phyloP scores from a whole-genome alignment of 192 early-diverging fungal genomes.

The Podila epicladia region DNA sequence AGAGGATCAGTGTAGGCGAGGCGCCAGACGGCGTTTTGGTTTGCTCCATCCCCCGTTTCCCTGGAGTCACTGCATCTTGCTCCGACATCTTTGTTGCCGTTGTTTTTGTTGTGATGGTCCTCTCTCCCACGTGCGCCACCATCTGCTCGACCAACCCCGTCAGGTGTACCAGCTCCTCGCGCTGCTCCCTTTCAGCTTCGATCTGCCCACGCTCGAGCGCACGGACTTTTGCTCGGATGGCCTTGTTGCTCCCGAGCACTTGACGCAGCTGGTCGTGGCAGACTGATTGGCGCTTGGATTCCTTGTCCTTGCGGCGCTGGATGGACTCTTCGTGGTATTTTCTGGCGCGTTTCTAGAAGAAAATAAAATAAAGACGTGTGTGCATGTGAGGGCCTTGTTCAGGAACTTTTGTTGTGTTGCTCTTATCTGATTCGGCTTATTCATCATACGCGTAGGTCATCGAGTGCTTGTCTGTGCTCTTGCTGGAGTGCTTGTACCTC shows the following conservation, averaged over 20 bases:
- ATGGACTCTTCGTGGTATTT: neutral
- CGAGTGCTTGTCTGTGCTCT: too few relatives aligned
- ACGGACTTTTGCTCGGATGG: neutral
- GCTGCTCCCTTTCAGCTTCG: neutral
- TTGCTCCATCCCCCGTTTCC: too few relatives aligned
- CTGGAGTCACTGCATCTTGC: too few relatives aligned
- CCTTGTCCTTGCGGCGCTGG: constrained; percentile 1
- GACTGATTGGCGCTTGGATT: constrained; percentile 4
- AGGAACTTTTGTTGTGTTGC: too few relatives aligned
- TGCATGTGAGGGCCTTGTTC: too few relatives aligned
- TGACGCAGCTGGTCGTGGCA: neutral
- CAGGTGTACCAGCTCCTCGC: neutral
- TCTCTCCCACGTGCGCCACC: too few relatives aligned
- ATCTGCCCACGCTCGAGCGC: constrained; percentile 1
- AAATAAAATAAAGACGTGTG: neutral
- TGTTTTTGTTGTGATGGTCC: too few relatives aligned
- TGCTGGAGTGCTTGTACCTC: too few relatives aligned
- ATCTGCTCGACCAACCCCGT: neutral
- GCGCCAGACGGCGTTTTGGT: neutral
- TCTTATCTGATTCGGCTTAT: too few relatives aligned
- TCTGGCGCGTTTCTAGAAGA: constrained; percentile 6
- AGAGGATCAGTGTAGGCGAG: neutral
- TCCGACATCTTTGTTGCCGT: too few relatives aligned
- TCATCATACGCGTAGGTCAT: too few relatives aligned
- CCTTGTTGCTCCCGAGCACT: neutral